These are phyloP conservation scores for Vaccinium corymbosum DNA, from an alignment of 148 eudicot genomes.

Conservation along the genomic window DNA sequence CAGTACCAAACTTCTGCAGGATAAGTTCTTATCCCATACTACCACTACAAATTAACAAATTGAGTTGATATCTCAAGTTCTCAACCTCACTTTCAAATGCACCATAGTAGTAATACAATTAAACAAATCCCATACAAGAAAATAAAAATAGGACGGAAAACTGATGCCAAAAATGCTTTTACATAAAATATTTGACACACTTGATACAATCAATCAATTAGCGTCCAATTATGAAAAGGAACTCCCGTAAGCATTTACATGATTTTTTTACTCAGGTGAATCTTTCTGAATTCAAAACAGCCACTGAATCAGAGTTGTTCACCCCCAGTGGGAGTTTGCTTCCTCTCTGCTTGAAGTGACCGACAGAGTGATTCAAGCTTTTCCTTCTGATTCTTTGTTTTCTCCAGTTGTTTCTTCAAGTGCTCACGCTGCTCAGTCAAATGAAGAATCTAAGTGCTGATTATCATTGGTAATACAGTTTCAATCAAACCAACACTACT, in stretches of 20 bases:
- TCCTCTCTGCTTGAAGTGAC: constrained; percentile 90
- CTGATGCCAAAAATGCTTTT: background rate
- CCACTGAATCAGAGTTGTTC: constrained; percentile 36
- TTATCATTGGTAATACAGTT: background rate
- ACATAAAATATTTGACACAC: background rate
- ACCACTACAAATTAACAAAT: background rate
- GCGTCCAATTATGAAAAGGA: background rate
- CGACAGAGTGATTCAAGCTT: constrained; percentile 92
- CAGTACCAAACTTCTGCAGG: background rate
- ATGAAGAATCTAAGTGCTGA: background rate
- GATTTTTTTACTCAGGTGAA: background rate
- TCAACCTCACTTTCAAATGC: background rate
- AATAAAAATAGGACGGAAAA: background rate
- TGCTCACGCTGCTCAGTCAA: constrained; percentile 67
- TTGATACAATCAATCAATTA: background rate
- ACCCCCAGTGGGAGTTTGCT: constrained; percentile 35
- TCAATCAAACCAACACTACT: background rate
- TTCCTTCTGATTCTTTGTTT: constrained; percentile 81
- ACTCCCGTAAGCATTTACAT: background rate
- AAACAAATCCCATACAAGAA: background rate
- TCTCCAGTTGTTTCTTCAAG: constrained; percentile 86
- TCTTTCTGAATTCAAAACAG: constrained; percentile 18
- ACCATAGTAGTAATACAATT: background rate
- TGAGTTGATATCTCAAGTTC: background rate
- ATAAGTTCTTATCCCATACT: background rate